Conservation (phyloP, 441 rosid species). For the Cnidoscolus chayamansa region DNA sequence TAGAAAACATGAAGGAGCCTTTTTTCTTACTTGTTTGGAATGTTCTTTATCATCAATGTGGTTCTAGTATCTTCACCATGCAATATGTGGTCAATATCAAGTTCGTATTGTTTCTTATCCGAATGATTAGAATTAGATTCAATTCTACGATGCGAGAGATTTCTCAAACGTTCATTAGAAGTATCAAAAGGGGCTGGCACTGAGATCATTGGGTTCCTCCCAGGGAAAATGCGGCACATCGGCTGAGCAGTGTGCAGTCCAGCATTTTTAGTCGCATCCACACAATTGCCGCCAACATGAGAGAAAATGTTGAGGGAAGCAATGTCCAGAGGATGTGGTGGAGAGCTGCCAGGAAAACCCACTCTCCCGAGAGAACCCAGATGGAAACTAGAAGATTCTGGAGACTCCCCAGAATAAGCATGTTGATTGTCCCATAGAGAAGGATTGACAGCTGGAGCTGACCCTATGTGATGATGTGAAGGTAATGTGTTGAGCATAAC, state of each 20-base stretch:
- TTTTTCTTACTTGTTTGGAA: conserved; percentile 69
- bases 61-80: conserved; percentile 66
- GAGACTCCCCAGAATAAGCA: conserved; percentile 49
- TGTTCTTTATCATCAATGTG: conserved; percentile 76
- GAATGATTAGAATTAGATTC: conserved; percentile 48
- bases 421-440: conserved; percentile 63
- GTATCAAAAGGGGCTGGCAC: conserved; percentile 45
- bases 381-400: conserved; percentile 49
- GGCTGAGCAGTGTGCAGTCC: conserved; percentile 51
- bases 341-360: conserved; percentile 46
- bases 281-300: conserved; percentile 39
- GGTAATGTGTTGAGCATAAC: conserved; percentile 43
- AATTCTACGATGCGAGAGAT: conserved; percentile 47
- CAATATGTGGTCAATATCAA: conserved; percentile 58
- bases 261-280: conserved; percentile 39
- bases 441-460: conserved; percentile 59
- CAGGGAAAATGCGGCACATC: conserved; percentile 45
- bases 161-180: conserved; percentile 55
- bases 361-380: conserved; percentile 54
- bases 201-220: conserved; percentile 49
- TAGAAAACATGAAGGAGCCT: background rate
- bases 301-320: conserved; percentile 44
- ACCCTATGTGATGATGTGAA: conserved; percentile 55
- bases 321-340: conserved; percentile 49
- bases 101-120: conserved; percentile 71